Percentiles rank a stretch among this genome's conserved stretches.
These are phyloP conservation scores for Solanum aculeatissimum DNA, from an alignment of 305 asterid species.

Conservation along the genomic window DNA sequence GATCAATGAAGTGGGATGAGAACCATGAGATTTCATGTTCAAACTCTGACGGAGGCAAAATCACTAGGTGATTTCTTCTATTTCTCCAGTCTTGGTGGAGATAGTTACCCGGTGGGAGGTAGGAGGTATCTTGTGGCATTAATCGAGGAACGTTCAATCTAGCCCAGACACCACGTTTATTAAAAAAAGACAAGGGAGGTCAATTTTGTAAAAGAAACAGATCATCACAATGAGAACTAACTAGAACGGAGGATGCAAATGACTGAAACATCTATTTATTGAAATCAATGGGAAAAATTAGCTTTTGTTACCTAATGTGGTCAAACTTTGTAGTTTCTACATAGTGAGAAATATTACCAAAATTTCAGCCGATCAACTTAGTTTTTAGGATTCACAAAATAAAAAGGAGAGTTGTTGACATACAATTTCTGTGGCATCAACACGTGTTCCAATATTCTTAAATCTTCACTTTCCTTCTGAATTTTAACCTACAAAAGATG, in stretches of 20 bases:
- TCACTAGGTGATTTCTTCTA: too few relatives aligned
- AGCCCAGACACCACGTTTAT: background rate
- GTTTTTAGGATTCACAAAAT: background rate
- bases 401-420: slow-evolving; percentile 5
- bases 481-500: too few relatives aligned
- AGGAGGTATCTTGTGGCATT: too few relatives aligned
- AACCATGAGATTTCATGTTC: too few relatives aligned
- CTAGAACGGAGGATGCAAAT: background rate
- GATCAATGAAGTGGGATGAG: too few relatives aligned
- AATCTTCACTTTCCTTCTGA: slow-evolving; percentile 88
- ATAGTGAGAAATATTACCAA: background rate
- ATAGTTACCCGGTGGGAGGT: too few relatives aligned
- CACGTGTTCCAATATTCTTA: slow-evolving; percentile 91
- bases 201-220: background rate
- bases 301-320: background rate
- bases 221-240: background rate
- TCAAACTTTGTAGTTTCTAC: background rate
- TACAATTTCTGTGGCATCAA: slow-evolving; percentile 95
- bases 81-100: too few relatives aligned
- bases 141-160: too few relatives aligned
- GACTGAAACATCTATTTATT: background rate
- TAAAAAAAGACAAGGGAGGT: too few relatives aligned
- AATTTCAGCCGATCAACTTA: background rate
- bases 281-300: background rate
- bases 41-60: too few relatives aligned